Conservation (phyloP, 176 grass and related monocot species). For the Paspalum vaginatum region DNA sequence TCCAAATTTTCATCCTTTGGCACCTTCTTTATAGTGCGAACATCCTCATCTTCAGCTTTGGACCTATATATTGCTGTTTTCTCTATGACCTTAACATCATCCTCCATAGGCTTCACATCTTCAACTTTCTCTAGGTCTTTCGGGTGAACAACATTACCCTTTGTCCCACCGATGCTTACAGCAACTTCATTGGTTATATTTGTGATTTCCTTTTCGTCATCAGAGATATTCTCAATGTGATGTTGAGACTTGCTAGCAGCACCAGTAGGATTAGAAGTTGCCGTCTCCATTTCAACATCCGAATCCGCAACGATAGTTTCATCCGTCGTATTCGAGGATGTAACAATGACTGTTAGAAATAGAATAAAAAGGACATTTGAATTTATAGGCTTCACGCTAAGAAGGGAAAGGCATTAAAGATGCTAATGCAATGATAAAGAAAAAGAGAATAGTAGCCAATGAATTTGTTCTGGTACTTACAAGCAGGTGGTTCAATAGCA, state of each 20-base stretch:
- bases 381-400: neutral
- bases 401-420: neutral
- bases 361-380: conserved; percentile 12
- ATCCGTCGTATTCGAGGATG: conserved; percentile 82
- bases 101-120: conserved; percentile 37
- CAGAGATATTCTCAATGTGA: conserved; percentile 37
- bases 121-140: conserved; percentile 31
- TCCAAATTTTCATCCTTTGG: conserved; percentile 60
- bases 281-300: conserved; percentile 86
- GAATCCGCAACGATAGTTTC: conserved; percentile 90
- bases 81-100: conserved; percentile 53
- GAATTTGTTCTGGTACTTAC: conserved; percentile 56
- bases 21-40: conserved; percentile 52
- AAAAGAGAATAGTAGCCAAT: neutral
- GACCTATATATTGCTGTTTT: conserved; percentile 43
- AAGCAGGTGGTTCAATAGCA: conserved; percentile 82
- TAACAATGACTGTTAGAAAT: conserved; percentile 67
- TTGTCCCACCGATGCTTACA: conserved; percentile 36
- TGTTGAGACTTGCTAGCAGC: conserved; percentile 39
- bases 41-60: conserved; percentile 44
- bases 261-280: conserved; percentile 56
- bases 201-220: conserved; percentile 39
- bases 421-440: neutral
- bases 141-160: conserved; percentile 28
- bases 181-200: conserved; percentile 33